These are phyloP conservation scores for Anaeromyces robustus DNA, from an alignment of 192 early-diverging fungal genomes.

Conservation along the genomic window DNA sequence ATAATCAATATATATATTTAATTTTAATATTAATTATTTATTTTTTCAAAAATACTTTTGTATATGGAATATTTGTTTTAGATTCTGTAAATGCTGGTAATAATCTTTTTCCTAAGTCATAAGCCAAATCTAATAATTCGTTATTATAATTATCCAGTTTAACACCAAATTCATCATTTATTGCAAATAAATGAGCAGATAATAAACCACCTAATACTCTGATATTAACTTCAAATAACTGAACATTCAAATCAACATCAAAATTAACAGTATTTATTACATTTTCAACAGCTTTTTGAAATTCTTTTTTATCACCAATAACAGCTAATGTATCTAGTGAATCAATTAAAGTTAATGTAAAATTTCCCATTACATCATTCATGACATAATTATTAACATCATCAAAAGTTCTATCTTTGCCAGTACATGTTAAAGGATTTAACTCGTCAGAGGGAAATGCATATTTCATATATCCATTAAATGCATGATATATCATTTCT, in stretches of 20 bases:
- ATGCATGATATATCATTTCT: slow-evolving; percentile 67
- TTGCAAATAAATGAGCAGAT: too few relatives aligned
- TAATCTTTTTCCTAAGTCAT: too few relatives aligned
- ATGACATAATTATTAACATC: slow-evolving; percentile 45
- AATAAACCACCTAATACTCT: slow-evolving; percentile 74
- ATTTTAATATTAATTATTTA: too few relatives aligned
- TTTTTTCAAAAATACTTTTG: slow-evolving; percentile 37
- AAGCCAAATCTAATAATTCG: too few relatives aligned
- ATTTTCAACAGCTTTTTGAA: slow-evolving; percentile 43
- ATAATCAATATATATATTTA: too few relatives aligned
- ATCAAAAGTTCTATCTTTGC: slow-evolving; percentile 47
- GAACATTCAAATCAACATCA: slow-evolving; percentile 71
- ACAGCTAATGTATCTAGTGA: slow-evolving; percentile 71
- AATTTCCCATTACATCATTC: slow-evolving; percentile 91
- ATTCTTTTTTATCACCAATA: slow-evolving; percentile 46
- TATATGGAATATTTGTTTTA: slow-evolving; percentile 64
- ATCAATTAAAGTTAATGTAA: slow-evolving; percentile 80
- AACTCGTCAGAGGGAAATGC: slow-evolving; percentile 89
- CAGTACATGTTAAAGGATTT: slow-evolving; percentile 66
- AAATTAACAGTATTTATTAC: slow-evolving; percentile 39
- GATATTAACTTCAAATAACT: slow-evolving; percentile 93
- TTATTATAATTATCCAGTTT: too few relatives aligned
- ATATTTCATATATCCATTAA: slow-evolving; percentile 57
- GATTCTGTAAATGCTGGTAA: slow-evolving; percentile 75
- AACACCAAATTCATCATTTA: too few relatives aligned